A percentile compares a stretch with the other conserved stretches of the same genome.
phyloP scores from a whole-genome alignment of 495 filamentous ascomycete species.

The Podospora sp. region DNA sequence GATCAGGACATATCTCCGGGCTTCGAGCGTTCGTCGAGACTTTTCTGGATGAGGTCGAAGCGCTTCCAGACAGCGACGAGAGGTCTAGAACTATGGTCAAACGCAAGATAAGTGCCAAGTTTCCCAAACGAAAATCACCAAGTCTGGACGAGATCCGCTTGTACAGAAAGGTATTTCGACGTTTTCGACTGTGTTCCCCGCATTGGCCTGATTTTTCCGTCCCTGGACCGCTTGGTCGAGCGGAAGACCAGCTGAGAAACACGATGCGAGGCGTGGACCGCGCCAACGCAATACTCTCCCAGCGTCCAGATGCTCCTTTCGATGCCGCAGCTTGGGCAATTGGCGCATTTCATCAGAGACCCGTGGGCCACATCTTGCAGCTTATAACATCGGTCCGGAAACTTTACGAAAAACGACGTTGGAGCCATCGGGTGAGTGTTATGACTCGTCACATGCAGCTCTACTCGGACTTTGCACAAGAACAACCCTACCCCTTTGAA shows the following conservation, averaged over 20 bases:
- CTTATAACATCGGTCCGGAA: background rate
- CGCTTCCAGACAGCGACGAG: too few relatives aligned
- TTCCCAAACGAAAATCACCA: background rate
- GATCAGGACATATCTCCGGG: too few relatives aligned
- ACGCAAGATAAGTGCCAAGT: background rate
- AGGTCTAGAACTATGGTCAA: background rate
- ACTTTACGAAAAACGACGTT: background rate
- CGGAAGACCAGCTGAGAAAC: background rate
- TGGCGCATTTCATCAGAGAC: background rate
- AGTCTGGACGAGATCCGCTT: background rate
- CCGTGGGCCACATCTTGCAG: background rate
- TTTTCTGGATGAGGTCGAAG: too few relatives aligned
- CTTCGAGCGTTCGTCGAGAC: too few relatives aligned
- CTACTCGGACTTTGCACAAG: background rate
- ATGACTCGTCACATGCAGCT: background rate
- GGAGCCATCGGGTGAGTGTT: background rate
- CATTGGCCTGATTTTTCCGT: background rate
- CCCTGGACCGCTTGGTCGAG: background rate
- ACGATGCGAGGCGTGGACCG: background rate
- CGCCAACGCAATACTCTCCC: background rate
- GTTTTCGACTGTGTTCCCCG: background rate
- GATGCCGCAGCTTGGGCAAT: background rate
- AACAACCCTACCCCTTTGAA: constrained; percentile 1
- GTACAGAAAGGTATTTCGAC: background rate
- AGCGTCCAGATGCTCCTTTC: background rate